Conservation (phyloP, 2,329 filamentous ascomycete genomes). For the Emergomyces pasteurianus region DNA sequence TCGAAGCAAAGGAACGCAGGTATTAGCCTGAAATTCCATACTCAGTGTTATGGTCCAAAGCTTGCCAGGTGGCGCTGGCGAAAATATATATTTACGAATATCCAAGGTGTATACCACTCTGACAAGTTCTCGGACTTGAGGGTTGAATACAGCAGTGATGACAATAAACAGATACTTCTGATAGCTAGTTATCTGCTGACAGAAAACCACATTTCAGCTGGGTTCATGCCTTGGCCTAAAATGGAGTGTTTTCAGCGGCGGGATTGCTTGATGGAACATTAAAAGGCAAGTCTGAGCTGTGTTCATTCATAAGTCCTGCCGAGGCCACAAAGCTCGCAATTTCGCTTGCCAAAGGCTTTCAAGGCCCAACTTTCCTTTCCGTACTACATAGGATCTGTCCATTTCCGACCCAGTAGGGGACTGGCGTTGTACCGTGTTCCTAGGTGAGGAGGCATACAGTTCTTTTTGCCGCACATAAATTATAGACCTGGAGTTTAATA, state of each 20-base stretch:
- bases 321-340: neutral
- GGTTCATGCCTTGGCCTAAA: neutral
- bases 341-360: neutral
- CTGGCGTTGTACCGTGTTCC: neutral
- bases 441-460: neutral
- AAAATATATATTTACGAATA: neutral
- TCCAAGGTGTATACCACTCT: neutral
- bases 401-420: neutral
- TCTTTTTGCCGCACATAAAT: neutral
- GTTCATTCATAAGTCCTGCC: neutral
- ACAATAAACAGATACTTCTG: slow-evolving; percentile 35
- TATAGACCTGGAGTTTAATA: neutral
- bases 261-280: slow-evolving; percentile 5
- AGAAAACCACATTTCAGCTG: neutral
- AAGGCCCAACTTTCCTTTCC: neutral
- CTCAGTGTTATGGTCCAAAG: neutral
- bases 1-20: slow-evolving; percentile 55
- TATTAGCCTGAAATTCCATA: slow-evolving; percentile 23
- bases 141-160: slow-evolving; percentile 25
- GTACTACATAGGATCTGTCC: neutral
- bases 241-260: neutral
- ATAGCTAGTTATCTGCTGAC: slow-evolving; percentile 14
- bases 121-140: neutral
- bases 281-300: slow-evolving; percentile 29
- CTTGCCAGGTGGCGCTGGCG: neutral